Conservation (phyloP, 495 filamentous ascomycete genomes). For the Tuber melanosporum region DNA sequence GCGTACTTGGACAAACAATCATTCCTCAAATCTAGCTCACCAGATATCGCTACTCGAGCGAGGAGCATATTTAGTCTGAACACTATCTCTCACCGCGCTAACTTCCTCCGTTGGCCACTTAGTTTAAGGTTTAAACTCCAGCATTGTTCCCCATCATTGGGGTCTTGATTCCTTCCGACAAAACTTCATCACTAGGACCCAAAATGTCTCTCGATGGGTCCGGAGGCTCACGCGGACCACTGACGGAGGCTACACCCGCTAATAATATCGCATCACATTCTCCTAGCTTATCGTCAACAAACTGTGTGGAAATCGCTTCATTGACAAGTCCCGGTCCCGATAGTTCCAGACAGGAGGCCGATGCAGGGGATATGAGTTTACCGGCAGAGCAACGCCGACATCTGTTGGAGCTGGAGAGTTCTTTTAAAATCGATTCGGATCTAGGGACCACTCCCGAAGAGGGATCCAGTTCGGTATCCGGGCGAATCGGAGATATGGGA, state of each 20-base stretch:
- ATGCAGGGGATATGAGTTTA: constrained; percentile 32
- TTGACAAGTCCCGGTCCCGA: neutral
- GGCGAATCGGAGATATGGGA: constrained; percentile 33
- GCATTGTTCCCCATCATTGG: neutral
- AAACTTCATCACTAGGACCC: neutral
- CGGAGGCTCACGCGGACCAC: neutral
- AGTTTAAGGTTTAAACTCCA: neutral
- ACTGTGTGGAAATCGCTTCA: neutral
- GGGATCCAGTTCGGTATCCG: constrained; percentile 5
- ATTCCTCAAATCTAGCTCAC: neutral
- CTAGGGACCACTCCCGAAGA: constrained; percentile 8
- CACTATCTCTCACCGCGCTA: neutral
- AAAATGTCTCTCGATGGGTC: neutral
- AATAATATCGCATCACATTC: neutral
- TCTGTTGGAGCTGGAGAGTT: constrained; percentile 39
- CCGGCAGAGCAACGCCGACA: constrained; percentile 35
- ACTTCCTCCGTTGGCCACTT: neutral
- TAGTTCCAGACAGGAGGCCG: neutral
- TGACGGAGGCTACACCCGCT: neutral
- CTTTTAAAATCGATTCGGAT: constrained; percentile 31
- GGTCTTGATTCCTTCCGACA: neutral
- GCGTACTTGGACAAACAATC: neutral
- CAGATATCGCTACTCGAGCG: neutral
- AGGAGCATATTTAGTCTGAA: neutral
- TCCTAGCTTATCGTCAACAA: neutral